Conservation (phyloP, 2,329 filamentous ascomycete genomes). For the Phoma sp. region DNA sequence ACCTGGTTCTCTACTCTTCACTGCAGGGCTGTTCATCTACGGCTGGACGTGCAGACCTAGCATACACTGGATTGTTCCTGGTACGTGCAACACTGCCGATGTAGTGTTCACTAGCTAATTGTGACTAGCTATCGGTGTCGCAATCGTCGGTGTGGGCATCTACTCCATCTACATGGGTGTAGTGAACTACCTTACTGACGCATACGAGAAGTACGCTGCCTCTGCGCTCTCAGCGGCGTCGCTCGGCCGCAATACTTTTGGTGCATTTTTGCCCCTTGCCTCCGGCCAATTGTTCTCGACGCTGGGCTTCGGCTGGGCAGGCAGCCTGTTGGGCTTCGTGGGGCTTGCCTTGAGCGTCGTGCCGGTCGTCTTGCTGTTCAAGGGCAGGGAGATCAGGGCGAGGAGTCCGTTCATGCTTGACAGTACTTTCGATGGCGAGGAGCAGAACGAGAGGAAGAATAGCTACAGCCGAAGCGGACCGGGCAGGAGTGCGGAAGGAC, state of each 20-base stretch:
- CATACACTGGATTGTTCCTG: slow-evolving; percentile 41
- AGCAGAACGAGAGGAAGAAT: slow-evolving; percentile 8
- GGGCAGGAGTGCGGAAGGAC: neutral
- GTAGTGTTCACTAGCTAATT: neutral
- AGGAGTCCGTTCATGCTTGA: slow-evolving; percentile 47
- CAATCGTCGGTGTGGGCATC: slow-evolving; percentile 36
- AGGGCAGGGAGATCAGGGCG: slow-evolving; percentile 48
- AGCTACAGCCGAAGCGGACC: neutral
- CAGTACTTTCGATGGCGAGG: slow-evolving; percentile 28
- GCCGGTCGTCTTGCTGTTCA: slow-evolving; percentile 50
- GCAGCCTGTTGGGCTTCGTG: slow-evolving; percentile 52
- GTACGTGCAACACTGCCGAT: neutral
- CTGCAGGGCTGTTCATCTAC: slow-evolving; percentile 37
- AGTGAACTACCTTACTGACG: slow-evolving; percentile 57
- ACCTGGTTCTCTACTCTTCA: slow-evolving; percentile 49
- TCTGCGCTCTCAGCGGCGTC: slow-evolving; percentile 56
- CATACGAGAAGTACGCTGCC: slow-evolving; percentile 57
- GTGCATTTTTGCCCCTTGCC: slow-evolving; percentile 54
- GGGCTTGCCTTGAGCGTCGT: slow-evolving; percentile 48
- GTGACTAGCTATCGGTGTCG: slow-evolving; percentile 30
- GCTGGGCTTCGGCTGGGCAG: slow-evolving; percentile 53
- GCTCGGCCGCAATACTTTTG: slow-evolving; percentile 53
- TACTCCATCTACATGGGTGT: slow-evolving; percentile 54
- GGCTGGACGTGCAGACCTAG: slow-evolving; percentile 40
- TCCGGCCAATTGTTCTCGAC: slow-evolving; percentile 50